A percentile compares a stretch with the other conserved stretches of the same genome.
Evolutionary conservation across 768 basidiomycete species (phyloP).

Genomic region (Podaxis sp.): DNA sequence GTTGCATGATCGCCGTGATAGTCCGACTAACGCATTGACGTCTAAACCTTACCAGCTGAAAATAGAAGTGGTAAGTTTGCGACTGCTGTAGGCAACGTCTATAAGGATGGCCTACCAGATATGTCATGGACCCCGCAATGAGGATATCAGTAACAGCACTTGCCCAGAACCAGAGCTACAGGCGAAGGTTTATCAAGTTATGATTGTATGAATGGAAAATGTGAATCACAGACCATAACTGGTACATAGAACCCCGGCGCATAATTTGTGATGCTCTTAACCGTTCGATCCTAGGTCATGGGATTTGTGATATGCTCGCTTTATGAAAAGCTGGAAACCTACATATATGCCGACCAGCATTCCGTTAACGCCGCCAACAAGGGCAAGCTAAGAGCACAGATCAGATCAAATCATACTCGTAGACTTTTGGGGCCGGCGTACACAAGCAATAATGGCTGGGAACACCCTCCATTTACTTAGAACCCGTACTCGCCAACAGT

Average conservation of each 20-base stretch:
- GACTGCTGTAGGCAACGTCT: not conserved
- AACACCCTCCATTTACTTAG: slow-evolving; percentile 2
- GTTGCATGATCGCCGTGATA: not conserved
- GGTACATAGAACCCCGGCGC: not conserved
- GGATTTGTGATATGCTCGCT: not conserved
- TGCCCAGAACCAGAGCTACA: not conserved
- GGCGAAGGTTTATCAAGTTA: not conserved
- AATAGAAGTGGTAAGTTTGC: not conserved
- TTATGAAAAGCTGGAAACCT: not conserved
- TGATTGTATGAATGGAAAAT: too few species aligned
- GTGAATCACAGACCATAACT: not conserved
- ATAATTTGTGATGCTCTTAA: not conserved
- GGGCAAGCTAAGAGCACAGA: not conserved
- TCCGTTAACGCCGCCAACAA: not conserved
- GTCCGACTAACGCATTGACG: not conserved
- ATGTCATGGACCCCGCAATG: slow-evolving; percentile 5
- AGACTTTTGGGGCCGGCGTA: not conserved
- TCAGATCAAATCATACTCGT: not conserved
- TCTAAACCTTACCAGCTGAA: not conserved
- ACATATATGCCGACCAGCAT: slow-evolving; percentile 5
- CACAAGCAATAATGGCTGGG: not conserved
- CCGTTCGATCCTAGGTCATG: not conserved
- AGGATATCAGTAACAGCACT: not conserved
- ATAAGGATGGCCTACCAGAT: not conserved
- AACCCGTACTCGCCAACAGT: slow-evolving; percentile 5